Base-by-base conservation (phyloP, 2,329 filamentous ascomycete genomes). In the Botrytis paeoniae region DNA sequence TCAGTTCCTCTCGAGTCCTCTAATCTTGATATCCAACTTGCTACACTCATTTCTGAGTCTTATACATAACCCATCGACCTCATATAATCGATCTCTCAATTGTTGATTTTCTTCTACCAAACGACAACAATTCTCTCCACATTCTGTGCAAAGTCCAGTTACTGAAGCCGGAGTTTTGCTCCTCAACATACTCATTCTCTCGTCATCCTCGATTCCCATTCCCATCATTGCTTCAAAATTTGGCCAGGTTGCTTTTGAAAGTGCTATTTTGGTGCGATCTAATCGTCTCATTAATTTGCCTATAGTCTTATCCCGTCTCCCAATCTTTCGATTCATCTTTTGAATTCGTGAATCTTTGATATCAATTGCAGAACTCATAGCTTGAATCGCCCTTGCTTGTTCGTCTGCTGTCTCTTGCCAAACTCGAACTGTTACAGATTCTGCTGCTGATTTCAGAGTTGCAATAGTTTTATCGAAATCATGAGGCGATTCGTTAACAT, bases 51-150 rank as follows among this genome's bases (percentile, higher is more conserved):
- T 68, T 25, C 48, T 41, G 35, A 68, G 64, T 29, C 64, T 68
- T 8, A 57, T 57, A 35, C 64, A 68, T 32, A 68, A 57, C 16
- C 64, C 64, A 41, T 68, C 64, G 10, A 68, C 35, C 25, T 54
- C 35, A 54, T 68, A 20, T 41, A 68, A 41, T n/a, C 64, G 20
- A 22, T 57, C 32, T 32, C 35, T 68, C 64, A 68, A 32, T 41
- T 54, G 25, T 41, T 68, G 48, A 5, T 68, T 68, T 25, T 54
- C 48, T n/a, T 29, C 14, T 6, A 68, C 35, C 6, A 68, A 68
- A 54, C 35, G 48, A 68, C 25, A 22, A 29, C 35, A 54, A 41
- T 57, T 32, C 64, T 68, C 35, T 16, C 45, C 35, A 7, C 64
- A 57, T 29, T 68, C 39, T 9, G 48, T 29, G 14, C 35, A 68